Evolutionary conservation across 805 yeast species (phyloP).

Genomic region (Metschnikowia chrysomelidarum): DNA sequence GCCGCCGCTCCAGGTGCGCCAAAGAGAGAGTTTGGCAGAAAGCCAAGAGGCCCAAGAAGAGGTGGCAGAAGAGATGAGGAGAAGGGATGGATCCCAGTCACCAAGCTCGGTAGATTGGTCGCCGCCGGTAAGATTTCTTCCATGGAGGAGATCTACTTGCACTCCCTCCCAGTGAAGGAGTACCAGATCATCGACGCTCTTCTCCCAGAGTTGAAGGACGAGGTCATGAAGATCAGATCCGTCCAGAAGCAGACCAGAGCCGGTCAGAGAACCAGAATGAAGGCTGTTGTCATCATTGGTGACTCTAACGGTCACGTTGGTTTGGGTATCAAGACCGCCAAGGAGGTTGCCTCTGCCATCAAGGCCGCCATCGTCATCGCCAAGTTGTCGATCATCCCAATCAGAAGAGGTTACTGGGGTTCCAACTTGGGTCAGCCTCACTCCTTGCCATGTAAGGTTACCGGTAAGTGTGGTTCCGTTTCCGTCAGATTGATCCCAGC

Average conservation of each 20-base stretch:
- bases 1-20: constrained; percentile 35
- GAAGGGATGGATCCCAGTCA: constrained; percentile 99
- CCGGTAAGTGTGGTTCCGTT: constrained; percentile 99
- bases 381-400: constrained; percentile 97
- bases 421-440: constrained; percentile 99
- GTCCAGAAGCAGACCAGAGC: constrained; percentile 99
- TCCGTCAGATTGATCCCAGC: constrained; percentile 98
- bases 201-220: constrained; percentile 94
- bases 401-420: constrained; percentile 99
- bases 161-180: constrained; percentile 99
- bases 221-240: constrained; percentile 99
- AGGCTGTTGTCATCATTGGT: constrained; percentile 99
- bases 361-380: constrained; percentile 99
- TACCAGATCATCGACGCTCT: constrained; percentile 97
- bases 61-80: constrained; percentile 84
- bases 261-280: constrained; percentile 99
- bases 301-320: constrained; percentile 99
- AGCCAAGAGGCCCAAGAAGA: constrained; percentile 45
- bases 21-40: constrained; percentile 56
- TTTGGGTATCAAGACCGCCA: constrained; percentile 99
- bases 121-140: constrained; percentile 97
- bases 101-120: constrained; percentile 99
- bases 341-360: constrained; percentile 99
- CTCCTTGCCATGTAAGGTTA: constrained; percentile 95
- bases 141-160: constrained; percentile 97